Percentiles rank a stretch among this genome's conserved stretches.
phyloP scores from a whole-genome alignment of 1,284 basidiomycete genomes.

The Leccinum pallidistipes region DNA sequence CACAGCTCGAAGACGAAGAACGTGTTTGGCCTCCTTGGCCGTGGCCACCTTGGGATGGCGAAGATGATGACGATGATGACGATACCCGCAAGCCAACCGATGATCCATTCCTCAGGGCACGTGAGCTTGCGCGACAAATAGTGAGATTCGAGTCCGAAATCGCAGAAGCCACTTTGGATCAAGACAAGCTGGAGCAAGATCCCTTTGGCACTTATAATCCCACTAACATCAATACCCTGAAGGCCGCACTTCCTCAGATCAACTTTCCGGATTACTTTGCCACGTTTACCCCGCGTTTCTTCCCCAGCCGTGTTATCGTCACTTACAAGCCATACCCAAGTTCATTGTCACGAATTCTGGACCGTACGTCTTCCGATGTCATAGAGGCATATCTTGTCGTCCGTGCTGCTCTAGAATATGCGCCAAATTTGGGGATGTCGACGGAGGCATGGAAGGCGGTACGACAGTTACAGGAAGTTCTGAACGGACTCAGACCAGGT shows the following conservation, averaged over 20 bases:
- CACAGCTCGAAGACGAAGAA: constrained; percentile 53
- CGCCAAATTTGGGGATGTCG: constrained; percentile 67
- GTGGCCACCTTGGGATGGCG: constrained; percentile 79
- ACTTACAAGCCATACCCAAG: constrained; percentile 81
- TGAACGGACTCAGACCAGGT: constrained; percentile 87
- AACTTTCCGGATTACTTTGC: constrained; percentile 85
- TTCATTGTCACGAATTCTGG: constrained; percentile 70
- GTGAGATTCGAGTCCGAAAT: constrained; percentile 81
- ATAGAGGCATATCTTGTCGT: constrained; percentile 87
- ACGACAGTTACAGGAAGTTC: constrained; percentile 64
- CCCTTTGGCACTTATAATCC: constrained; percentile 93
- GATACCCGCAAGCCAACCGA: constrained; percentile 41
- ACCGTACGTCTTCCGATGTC: constrained; percentile 67
- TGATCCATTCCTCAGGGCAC: constrained; percentile 46
- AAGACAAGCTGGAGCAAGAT: constrained; percentile 73
- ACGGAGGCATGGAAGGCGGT: constrained; percentile 78
- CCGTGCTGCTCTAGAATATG: constrained; percentile 65
- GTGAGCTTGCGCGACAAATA: constrained; percentile 70
- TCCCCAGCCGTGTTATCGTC: constrained; percentile 78
- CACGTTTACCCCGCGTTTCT: constrained; percentile 76
- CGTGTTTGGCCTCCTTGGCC: constrained; percentile 81
- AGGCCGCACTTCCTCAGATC: constrained; percentile 74
- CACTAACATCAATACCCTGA: constrained; percentile 64
- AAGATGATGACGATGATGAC: constrained; percentile 53
- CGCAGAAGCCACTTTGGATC: constrained; percentile 80